Base-by-base conservation (phyloP, 2,329 filamentous ascomycete species). In the Lachnellula arida region DNA sequence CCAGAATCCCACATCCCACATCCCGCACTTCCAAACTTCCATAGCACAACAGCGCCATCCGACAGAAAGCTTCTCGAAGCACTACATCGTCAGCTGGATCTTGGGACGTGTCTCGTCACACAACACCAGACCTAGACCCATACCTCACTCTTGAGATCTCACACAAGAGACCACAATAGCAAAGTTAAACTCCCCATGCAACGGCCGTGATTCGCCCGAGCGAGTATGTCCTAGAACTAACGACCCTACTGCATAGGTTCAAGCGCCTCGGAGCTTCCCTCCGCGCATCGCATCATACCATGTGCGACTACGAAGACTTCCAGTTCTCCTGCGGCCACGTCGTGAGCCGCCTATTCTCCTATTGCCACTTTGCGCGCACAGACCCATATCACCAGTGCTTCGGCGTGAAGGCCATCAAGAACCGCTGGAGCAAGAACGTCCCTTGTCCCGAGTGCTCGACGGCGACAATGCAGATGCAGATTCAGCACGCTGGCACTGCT, bases 321-420 rank as follows among this genome's bases (percentile, higher is more conserved):
- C 70, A 81, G 57, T 91, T 87, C 68, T 72, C 69, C 51, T 92
- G 88, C 73, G 76, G 76, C 32, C 87, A 90, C 72, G 78, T 76
- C 5, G 73, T 75, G 15, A 72, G 78, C 25, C 80, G 83, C 19
- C 75, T 88, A 32, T 83, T 85, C 66, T 84, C 82, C 23, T 81
- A 89, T 71, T 92, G 88, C 71, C 88, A 91, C 72, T 85, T 84
- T 62, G 86, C 88, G 5, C 84, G 88, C 56, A 89, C 88, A 67
- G 84, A 90, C 63, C 82, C 82, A 0, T 77, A 80, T 59, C 87
- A 91, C 68, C 77, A 83, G 63, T 91, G 88, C 70, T 81, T 81
- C 61, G 78, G 84, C 11, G 81, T 89, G 54, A 86, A 87, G 73
- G 81, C 81, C 40, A 76, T 88, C 57, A 79, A 82, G 23, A 74